Conservation (phyloP, 2,329 filamentous ascomycete genomes). For the Fusarium scirpi region DNA sequence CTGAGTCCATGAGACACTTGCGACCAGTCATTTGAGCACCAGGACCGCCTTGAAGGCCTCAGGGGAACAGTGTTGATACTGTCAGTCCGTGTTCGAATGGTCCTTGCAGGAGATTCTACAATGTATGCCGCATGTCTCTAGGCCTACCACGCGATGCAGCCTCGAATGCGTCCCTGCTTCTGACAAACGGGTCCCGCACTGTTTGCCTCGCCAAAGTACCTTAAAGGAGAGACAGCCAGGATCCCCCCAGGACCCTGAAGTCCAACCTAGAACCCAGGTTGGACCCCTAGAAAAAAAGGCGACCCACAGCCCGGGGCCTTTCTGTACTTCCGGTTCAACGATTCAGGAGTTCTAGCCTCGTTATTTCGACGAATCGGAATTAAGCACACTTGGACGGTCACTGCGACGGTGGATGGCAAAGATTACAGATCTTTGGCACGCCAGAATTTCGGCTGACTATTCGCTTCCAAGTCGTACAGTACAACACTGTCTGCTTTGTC, state of each 20-base stretch:
- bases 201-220: slow-evolving; percentile 40
- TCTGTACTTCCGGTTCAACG: slow-evolving; percentile 8
- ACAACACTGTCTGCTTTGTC: slow-evolving; percentile 18
- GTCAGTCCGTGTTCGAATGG: slow-evolving; percentile 13
- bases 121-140: slow-evolving; percentile 1
- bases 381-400: neutral
- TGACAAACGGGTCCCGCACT: slow-evolving; percentile 33
- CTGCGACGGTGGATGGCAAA: slow-evolving; percentile 25
- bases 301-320: slow-evolving; percentile 14
- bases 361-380: slow-evolving; percentile 35
- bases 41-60: slow-evolving; percentile 30
- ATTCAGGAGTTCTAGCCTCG: slow-evolving; percentile 38
- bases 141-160: slow-evolving; percentile 20
- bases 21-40: slow-evolving; percentile 31
- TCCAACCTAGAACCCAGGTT: no score
- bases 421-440: slow-evolving; percentile 22
- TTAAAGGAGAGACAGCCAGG: slow-evolving; percentile 17
- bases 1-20: neutral
- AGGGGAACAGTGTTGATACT: slow-evolving; percentile 22
- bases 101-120: slow-evolving; percentile 12
- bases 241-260: slow-evolving; percentile 12
- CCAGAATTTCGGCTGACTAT: slow-evolving; percentile 8
- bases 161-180: slow-evolving; percentile 24
- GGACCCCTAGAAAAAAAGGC: slow-evolving; percentile 31
- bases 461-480: slow-evolving; percentile 5